Conservation (phyloP, 2,329 filamentous ascomycete genomes). For the Trichoderma aggressivum region DNA sequence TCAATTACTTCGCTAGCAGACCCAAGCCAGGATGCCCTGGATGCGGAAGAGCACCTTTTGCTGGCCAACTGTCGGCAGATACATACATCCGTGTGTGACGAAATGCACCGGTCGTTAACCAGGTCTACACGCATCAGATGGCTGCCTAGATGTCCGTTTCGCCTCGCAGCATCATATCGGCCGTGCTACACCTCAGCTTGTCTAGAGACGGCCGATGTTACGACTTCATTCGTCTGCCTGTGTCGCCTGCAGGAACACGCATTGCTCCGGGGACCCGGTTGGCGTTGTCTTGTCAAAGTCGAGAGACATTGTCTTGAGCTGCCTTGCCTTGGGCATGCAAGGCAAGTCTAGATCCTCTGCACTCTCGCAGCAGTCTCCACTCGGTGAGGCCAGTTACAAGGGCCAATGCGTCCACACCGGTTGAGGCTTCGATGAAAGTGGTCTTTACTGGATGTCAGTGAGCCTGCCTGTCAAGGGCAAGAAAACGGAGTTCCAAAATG, state of each 20-base stretch:
- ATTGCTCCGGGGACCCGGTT: not conserved
- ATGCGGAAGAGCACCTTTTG: not conserved
- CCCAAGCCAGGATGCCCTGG: not conserved
- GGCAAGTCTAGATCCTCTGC: not conserved
- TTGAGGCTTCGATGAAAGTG: not conserved
- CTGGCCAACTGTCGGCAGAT: not conserved
- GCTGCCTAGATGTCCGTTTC: not conserved
- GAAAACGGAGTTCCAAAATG: not conserved
- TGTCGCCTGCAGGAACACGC: not conserved
- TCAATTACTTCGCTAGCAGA: not conserved
- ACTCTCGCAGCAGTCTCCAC: not conserved
- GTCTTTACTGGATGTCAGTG: not conserved
- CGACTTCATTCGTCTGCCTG: not conserved
- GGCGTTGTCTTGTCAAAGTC: not conserved
- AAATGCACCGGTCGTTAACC: not conserved
- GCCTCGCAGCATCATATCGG: not conserved
- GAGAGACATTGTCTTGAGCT: not conserved
- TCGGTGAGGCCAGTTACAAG: not conserved
- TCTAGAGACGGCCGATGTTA: not conserved
- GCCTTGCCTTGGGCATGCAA: not conserved
- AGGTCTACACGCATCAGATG: not conserved
- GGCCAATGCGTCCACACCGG: not conserved
- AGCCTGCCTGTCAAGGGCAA: not conserved
- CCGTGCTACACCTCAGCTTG: not conserved
- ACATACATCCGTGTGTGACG: not conserved